Conservation (phyloP, 768 basidiomycete genomes). For the Lactarius pseudohatsudake region DNA sequence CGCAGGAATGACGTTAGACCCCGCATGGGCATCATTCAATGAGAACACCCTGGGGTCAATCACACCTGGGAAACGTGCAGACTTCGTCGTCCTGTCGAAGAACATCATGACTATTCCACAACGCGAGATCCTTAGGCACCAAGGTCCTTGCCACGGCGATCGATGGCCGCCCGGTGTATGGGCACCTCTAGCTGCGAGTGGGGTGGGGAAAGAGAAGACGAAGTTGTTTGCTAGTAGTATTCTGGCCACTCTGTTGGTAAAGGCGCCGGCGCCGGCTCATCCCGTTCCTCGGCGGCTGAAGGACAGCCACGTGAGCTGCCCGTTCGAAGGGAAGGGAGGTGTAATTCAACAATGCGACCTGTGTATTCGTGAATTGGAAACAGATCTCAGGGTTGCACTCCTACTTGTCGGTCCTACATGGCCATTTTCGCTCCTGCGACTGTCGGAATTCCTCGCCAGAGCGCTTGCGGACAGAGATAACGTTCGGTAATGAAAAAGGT, state of each 20-base stretch:
- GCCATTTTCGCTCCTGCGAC: conserved; percentile 1
- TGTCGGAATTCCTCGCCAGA: not conserved
- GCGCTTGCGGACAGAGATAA: conserved; percentile 16
- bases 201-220: conserved; percentile 8
- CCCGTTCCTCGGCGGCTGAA: conserved; percentile 8
- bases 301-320: conserved; percentile 4
- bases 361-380: conserved; percentile 1
- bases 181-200: conserved; percentile 35
- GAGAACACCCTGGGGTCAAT: conserved; percentile 76
- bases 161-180: conserved; percentile 61
- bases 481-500: not conserved
- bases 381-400: not conserved
- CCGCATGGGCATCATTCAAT: conserved; percentile 85
- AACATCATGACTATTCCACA: conserved; percentile 73
- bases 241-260: conserved; percentile 11
- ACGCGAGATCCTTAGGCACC: conserved; percentile 60
- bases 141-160: conserved; percentile 74
- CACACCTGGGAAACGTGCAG: conserved; percentile 74
- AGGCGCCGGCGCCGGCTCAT: conserved; percentile 17
- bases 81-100: conserved; percentile 80
- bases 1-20: conserved; percentile 81
- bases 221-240: conserved; percentile 9
- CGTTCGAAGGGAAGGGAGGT: not conserved
- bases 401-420: not conserved
- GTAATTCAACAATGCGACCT: conserved; percentile 1